Evolutionary conservation across 306 rosid species (phyloP).

Genomic region (Dalbergia cultrata): DNA sequence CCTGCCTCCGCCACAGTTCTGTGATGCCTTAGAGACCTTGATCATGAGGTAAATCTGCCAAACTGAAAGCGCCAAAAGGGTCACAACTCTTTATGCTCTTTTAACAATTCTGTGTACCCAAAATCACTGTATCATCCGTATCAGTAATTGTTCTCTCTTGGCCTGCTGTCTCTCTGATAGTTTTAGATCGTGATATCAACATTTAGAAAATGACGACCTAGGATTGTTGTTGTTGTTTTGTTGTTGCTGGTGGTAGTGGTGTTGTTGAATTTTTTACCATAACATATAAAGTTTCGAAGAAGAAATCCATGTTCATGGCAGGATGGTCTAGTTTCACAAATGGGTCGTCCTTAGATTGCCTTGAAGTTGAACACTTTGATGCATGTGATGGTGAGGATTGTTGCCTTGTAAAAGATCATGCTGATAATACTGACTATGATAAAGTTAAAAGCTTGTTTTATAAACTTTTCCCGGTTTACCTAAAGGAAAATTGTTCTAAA

Average conservation of each 20-base stretch:
- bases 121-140: slow-evolving; percentile 5
- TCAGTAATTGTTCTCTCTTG: slow-evolving; percentile 35
- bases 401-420: slow-evolving; percentile 36
- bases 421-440: slow-evolving; percentile 42
- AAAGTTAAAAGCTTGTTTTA: slow-evolving; percentile 61
- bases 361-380: slow-evolving; percentile 48
- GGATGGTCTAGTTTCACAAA: slow-evolving; percentile 63
- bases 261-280: not conserved
- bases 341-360: slow-evolving; percentile 62
- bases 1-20: slow-evolving; percentile 26
- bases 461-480: slow-evolving; percentile 55
- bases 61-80: slow-evolving; percentile 33
- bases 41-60: slow-evolving; percentile 54
- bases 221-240: slow-evolving; percentile 5
- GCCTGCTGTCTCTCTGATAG: not conserved
- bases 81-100: slow-evolving; percentile 43
- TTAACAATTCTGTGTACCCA: slow-evolving; percentile 19
- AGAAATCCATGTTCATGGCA: slow-evolving; percentile 71
- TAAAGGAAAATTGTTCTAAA: slow-evolving; percentile 54
- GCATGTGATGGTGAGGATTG: slow-evolving; percentile 46
- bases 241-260: not conserved
- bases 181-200: slow-evolving; percentile 24
- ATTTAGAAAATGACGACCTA: slow-evolving; percentile 24
- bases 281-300: slow-evolving; percentile 4
- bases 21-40: slow-evolving; percentile 29